Conservation (phyloP, 2,329 filamentous ascomycete genomes). For the Fragosphaeria purpurea region DNA sequence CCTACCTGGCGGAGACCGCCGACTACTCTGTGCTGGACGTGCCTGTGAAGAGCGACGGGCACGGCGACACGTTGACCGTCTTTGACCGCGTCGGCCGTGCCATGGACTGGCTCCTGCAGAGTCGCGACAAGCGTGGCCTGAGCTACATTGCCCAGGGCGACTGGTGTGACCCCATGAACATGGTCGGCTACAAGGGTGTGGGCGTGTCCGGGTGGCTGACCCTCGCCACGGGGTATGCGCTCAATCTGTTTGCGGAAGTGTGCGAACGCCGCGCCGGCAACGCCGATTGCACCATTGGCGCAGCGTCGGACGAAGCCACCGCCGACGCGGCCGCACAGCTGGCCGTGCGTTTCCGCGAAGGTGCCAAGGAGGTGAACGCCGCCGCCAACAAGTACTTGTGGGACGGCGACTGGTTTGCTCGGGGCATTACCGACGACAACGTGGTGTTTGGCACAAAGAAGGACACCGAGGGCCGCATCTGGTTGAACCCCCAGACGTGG, state of each 20-base stretch:
- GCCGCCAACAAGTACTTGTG: constrained; percentile 43
- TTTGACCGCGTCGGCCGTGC: constrained; percentile 46
- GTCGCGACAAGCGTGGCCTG: constrained; percentile 42
- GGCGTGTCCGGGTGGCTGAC: constrained; percentile 51
- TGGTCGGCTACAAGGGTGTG: constrained; percentile 49
- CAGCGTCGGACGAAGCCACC: background rate
- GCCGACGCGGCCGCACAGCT: constrained; percentile 10
- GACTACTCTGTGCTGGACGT: constrained; percentile 41
- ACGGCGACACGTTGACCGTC: constrained; percentile 37
- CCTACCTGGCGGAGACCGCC: constrained; percentile 44
- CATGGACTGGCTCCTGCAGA: constrained; percentile 44
- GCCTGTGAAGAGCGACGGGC: constrained; percentile 31
- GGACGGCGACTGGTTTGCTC: constrained; percentile 47
- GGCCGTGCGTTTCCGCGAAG: constrained; percentile 33
- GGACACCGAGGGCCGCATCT: constrained; percentile 45
- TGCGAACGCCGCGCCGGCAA: constrained; percentile 34
- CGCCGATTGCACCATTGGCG: constrained; percentile 12
- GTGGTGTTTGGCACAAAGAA: constrained; percentile 40
- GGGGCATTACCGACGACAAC: constrained; percentile 47
- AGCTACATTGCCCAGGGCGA: constrained; percentile 50
- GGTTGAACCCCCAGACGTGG: constrained; percentile 48
- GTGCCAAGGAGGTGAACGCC: constrained; percentile 36
- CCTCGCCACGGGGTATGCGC: constrained; percentile 41
- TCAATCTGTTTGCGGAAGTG: constrained; percentile 42
- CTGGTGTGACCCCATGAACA: constrained; percentile 53